A percentile compares a stretch with the other conserved stretches of the same genome.
Conservation (phyloP, 352 stramenopile species). For the Globisporangium takayamanum region DNA sequence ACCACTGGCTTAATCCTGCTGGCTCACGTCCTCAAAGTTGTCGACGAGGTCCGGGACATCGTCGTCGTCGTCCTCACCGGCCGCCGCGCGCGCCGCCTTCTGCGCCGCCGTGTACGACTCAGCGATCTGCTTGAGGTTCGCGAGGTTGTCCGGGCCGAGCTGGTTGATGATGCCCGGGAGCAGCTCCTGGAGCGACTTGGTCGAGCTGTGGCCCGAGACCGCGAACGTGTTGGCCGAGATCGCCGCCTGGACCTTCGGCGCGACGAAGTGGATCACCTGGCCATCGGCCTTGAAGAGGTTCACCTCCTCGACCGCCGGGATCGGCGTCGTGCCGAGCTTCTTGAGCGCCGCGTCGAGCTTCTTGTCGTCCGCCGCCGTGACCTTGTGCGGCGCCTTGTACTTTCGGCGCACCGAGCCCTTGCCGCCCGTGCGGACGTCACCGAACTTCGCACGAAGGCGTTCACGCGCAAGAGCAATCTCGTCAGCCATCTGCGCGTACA, state of each 20-base stretch:
- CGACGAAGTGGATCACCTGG: slow-evolving; percentile 98
- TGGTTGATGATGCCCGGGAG: slow-evolving; percentile 98
- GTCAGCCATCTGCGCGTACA: slow-evolving; percentile 57
- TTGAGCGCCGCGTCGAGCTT: slow-evolving; percentile 97
- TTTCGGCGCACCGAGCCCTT: slow-evolving; percentile 95
- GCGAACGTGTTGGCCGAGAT: slow-evolving; percentile 99
- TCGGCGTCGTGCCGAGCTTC: slow-evolving; percentile 97
- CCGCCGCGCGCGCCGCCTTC: slow-evolving; percentile 71
- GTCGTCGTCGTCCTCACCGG: slow-evolving; percentile 89
- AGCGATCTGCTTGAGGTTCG: slow-evolving; percentile 93
- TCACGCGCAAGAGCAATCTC: slow-evolving; percentile 86
- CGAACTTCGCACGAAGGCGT: slow-evolving; percentile 82
- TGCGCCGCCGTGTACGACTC: slow-evolving; percentile 81
- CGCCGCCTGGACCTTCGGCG: slow-evolving; percentile 97
- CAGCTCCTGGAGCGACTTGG: slow-evolving; percentile 96
- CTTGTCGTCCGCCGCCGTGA: slow-evolving; percentile 93
- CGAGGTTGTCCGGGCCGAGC: slow-evolving; percentile 95
- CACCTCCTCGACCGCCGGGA: slow-evolving; percentile 98
- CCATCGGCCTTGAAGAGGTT: slow-evolving; percentile 99
- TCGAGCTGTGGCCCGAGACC: slow-evolving; percentile 92
- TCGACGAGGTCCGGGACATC: slow-evolving; percentile 97
- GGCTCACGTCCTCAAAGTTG: slow-evolving; percentile 97
- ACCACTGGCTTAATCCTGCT: slow-evolving; percentile 69
- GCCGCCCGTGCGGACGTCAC: slow-evolving; percentile 90
- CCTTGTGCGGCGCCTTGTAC: slow-evolving; percentile 93